Evolutionary conservation across 495 filamentous ascomycete species (phyloP).

Genomic region (Filosporella fistucella): DNA sequence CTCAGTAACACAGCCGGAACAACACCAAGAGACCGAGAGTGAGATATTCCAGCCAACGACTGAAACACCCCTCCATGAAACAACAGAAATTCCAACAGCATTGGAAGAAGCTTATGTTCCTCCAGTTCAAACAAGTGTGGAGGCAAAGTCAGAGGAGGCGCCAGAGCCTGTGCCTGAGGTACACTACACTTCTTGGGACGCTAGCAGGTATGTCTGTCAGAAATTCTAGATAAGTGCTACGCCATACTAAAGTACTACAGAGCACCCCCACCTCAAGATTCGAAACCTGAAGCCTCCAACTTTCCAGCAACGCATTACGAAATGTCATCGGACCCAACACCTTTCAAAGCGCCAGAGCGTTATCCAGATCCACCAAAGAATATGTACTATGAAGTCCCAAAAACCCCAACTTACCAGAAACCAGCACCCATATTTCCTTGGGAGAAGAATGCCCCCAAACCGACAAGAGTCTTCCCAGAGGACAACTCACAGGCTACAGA

Average conservation of each 20-base stretch:
- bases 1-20: background rate
- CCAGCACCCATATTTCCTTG: constrained; percentile 78
- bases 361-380: constrained; percentile 80
- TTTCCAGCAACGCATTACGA: constrained; percentile 67
- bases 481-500: constrained; percentile 53
- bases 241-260: constrained; percentile 45
- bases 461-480: constrained; percentile 70
- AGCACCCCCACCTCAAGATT: constrained; percentile 66
- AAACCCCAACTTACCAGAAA: constrained; percentile 48
- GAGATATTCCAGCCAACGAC: constrained; percentile 19
- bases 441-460: constrained; percentile 60
- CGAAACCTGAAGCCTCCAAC: constrained; percentile 73
- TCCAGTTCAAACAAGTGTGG: constrained; percentile 13
- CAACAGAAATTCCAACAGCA: constrained; percentile 7
- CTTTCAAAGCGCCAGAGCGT: constrained; percentile 67
- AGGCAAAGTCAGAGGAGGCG: constrained; percentile 5
- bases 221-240: constrained; percentile 16
- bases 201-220: constrained; percentile 47
- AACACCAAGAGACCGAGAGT: constrained; percentile 15
- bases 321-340: constrained; percentile 66
- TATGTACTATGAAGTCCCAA: constrained; percentile 79
- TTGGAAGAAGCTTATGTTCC: constrained; percentile 19
- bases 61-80: constrained; percentile 20
- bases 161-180: constrained; percentile 31
- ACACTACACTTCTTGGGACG: constrained; percentile 56